Base-by-base conservation (phyloP, 768 basidiomycete species). In the Boletus pseudopeckii region DNA sequence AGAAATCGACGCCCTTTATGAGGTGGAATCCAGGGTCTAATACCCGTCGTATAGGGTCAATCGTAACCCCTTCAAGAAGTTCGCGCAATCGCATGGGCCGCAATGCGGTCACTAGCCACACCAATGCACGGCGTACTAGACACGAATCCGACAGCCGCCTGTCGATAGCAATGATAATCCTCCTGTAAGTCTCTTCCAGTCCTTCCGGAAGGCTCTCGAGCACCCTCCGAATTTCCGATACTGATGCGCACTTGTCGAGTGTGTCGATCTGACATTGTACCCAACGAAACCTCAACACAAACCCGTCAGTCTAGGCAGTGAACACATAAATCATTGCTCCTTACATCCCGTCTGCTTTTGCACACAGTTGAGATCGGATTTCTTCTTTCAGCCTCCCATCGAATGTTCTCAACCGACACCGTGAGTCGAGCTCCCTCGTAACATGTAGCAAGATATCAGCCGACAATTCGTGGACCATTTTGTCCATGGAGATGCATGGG, bases 341-440 rank as follows among this genome's bases (percentile, higher is more conserved):
- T 37, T 36, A 66, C 65, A 65, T 65, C 15, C 64, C 64, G 22
- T 61, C 59, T 8, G 64, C 54, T n/a, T 44, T 52, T 2, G 24
- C 22, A 36, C 47, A 54, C 13, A 67, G 22, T 2, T 18, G 7
- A 0, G 22, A 41, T 20, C 17, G 42, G 6, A 67, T 56, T 2
- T 62, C 55, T 3, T 45, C 33, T 14, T 53, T 59, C 9, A 66
- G 5, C 2, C 22, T 13, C 10, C 3, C 18, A 2, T 53, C 8
- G 3, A 61, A 45, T 8, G 8, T 18, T 30, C 50, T 48, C 37
- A 66, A 32, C 6, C 30, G 55, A 24, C 11, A 5, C 2, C 55
- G 56, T 1, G 51, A 54, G 14, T 56, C 39, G 1, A 66, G 48
- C 15, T 61, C 56, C 37, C 38, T 51, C 0, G 51, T 48, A 0